These are phyloP conservation scores for Lodderomyces orthopsilosis DNA, from an alignment of 1,139 yeast genomes.

Conservation along the genomic window DNA sequence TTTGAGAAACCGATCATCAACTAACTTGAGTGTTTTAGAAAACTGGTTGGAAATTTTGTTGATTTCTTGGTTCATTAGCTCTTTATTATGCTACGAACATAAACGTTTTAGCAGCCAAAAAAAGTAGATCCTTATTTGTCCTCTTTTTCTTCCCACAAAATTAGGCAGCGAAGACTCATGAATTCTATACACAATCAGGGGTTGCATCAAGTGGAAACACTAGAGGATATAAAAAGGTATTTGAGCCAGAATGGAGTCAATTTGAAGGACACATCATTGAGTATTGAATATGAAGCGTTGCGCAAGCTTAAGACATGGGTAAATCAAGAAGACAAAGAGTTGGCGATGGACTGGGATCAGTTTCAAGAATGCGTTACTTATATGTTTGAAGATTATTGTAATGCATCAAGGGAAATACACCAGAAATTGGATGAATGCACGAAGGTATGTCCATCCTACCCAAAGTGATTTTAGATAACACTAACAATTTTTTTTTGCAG, in stretches of 20 bases:
- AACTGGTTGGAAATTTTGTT: slow-evolving; percentile 15
- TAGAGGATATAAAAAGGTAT: neutral
- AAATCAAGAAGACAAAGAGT: slow-evolving; percentile 6
- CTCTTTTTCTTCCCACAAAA: too few species aligned
- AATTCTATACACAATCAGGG: neutral
- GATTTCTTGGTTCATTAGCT: slow-evolving; percentile 9
- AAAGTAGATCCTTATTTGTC: too few species aligned
- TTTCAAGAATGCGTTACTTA: slow-evolving; percentile 17
- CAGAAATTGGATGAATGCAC: slow-evolving; percentile 18
- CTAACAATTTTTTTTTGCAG: slow-evolving; percentile 3
- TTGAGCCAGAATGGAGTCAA: neutral
- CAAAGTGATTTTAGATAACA: neutral
- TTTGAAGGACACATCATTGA: neutral
- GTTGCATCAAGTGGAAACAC: neutral
- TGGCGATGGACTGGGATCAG: slow-evolving; percentile 18
- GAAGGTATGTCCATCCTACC: slow-evolving; percentile 13
- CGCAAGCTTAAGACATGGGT: slow-evolving; percentile 1
- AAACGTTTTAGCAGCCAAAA: slow-evolving; percentile 4
- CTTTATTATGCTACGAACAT: neutral
- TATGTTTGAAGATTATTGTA: slow-evolving; percentile 18
- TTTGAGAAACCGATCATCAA: slow-evolving; percentile 15
- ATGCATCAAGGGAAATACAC: slow-evolving; percentile 15
- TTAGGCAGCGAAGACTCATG: too few species aligned
- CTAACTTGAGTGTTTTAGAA: slow-evolving; percentile 17
- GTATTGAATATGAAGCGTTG: neutral